A percentile compares a stretch with the other conserved stretches of the same genome.
Conservation (phyloP, 805 yeast species). For the Wickerhamia fluorescens region DNA sequence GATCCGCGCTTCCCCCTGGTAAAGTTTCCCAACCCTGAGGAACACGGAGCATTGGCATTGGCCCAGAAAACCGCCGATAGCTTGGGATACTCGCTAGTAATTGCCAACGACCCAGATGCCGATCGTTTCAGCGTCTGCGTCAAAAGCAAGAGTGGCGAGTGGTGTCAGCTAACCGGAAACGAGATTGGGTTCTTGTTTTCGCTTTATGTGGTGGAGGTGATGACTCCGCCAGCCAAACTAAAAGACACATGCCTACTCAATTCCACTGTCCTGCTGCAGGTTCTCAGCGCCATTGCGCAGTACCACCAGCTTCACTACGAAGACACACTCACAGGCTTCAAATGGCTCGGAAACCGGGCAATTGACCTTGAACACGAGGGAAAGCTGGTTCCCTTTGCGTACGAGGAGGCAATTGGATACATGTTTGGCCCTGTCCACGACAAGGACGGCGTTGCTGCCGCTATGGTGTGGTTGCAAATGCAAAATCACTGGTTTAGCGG, state of each 20-base stretch:
- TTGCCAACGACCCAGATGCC: conserved; percentile 97
- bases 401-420: conserved; percentile 93
- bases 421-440: conserved; percentile 84
- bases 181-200: conserved; percentile 87
- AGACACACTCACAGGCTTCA: conserved; percentile 93
- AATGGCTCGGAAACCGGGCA: conserved; percentile 94
- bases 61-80: conserved; percentile 59
- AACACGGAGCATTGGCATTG: conserved; percentile 76
- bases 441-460: conserved; percentile 88
- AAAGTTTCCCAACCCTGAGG: conserved; percentile 92
- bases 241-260: conserved; percentile 51
- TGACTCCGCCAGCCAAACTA: conserved; percentile 16
- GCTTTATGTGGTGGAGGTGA: conserved; percentile 41
- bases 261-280: conserved; percentile 89
- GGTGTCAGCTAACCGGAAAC: conserved; percentile 86
- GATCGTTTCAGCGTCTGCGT: conserved; percentile 86
- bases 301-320: conserved; percentile 51
- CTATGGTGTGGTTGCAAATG: conserved; percentile 67
- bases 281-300: conserved; percentile 63
- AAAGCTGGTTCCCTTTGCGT: conserved; percentile 74
- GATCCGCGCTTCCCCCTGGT: conserved; percentile 88
- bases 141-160: conserved; percentile 34
- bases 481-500: conserved; percentile 43
- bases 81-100: conserved; percentile 44
- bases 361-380: conserved; percentile 62